Evolutionary conservation across 495 filamentous ascomycete species (phyloP).

Genomic region (Lasiosphaeris hirsuta): DNA sequence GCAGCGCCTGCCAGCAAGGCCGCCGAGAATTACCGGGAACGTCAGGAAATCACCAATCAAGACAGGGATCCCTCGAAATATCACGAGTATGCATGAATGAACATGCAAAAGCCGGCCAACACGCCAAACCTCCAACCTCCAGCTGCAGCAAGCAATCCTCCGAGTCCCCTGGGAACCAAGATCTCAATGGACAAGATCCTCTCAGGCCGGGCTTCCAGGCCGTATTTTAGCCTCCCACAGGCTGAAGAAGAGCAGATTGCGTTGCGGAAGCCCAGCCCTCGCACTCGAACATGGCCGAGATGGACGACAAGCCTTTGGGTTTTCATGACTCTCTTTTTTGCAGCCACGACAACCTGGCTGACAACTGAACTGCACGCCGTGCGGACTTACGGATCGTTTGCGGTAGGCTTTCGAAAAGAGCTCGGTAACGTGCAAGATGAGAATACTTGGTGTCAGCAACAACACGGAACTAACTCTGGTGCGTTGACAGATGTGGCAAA

Average conservation of each 20-base stretch:
- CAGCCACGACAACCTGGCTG: slow-evolving; percentile 5
- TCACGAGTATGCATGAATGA: too few species aligned
- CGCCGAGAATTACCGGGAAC: too few species aligned
- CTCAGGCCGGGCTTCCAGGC: background rate
- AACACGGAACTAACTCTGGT: too few species aligned
- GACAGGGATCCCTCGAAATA: too few species aligned
- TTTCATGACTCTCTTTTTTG: slow-evolving; percentile 7
- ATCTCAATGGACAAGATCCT: too few species aligned
- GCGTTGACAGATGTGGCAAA: background rate
- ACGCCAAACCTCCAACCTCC: too few species aligned
- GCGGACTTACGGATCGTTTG: background rate
- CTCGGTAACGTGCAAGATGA: background rate
- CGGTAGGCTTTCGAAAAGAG: background rate
- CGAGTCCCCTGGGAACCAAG: too few species aligned
- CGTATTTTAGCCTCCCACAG: slow-evolving; percentile 5
- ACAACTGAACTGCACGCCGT: background rate
- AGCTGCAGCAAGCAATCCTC: too few species aligned
- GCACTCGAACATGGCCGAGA: background rate
- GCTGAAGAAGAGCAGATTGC: background rate
- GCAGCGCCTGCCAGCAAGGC: too few species aligned
- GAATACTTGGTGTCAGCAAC: background rate
- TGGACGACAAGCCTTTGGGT: background rate
- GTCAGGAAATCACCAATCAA: too few species aligned
- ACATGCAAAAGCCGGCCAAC: too few species aligned
- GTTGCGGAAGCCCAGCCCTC: background rate